Evolutionary conservation across 257 asterid genomes (phyloP).

Genomic region (Jasminum sambac): DNA sequence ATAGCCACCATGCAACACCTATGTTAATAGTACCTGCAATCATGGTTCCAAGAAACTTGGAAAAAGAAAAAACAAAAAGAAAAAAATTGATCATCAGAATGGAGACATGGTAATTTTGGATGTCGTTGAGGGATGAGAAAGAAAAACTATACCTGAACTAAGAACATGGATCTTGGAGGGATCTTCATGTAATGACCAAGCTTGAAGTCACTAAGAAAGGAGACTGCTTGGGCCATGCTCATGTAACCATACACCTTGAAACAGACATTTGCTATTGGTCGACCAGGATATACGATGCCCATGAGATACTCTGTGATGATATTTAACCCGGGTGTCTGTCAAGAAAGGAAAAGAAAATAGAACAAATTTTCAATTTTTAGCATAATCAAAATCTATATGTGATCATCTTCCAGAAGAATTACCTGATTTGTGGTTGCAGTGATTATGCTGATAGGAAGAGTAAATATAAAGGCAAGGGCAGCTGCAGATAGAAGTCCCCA

Average conservation of each 20-base stretch:
- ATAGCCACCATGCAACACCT: constrained; percentile 48
- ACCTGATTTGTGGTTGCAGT: constrained; percentile 86
- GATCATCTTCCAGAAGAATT: background rate
- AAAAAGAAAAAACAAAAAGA: background rate
- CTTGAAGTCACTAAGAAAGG: constrained; percentile 78
- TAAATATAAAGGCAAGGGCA: constrained; percentile 49
- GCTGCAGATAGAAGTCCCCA: constrained; percentile 74
- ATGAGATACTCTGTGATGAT: constrained; percentile 65
- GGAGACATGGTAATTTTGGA: background rate
- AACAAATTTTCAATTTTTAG: background rate
- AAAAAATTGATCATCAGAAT: no score
- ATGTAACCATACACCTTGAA: constrained; percentile 74
- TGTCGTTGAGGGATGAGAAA: background rate
- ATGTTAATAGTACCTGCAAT: constrained; percentile 49
- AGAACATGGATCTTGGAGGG: constrained; percentile 83
- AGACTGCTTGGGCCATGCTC: constrained; percentile 77
- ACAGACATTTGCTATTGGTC: constrained; percentile 73
- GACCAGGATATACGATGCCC: constrained; percentile 76
- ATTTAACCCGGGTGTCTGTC: constrained; percentile 69
- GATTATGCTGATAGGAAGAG: constrained; percentile 72
- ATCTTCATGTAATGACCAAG: constrained; percentile 87
- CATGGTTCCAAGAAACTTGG: constrained; percentile 48
- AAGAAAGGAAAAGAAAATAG: background rate
- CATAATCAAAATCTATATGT: background rate
- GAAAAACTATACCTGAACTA: constrained; percentile 60